phyloP scores from a whole-genome alignment of 305 asterid species.

The Lippia alba region DNA sequence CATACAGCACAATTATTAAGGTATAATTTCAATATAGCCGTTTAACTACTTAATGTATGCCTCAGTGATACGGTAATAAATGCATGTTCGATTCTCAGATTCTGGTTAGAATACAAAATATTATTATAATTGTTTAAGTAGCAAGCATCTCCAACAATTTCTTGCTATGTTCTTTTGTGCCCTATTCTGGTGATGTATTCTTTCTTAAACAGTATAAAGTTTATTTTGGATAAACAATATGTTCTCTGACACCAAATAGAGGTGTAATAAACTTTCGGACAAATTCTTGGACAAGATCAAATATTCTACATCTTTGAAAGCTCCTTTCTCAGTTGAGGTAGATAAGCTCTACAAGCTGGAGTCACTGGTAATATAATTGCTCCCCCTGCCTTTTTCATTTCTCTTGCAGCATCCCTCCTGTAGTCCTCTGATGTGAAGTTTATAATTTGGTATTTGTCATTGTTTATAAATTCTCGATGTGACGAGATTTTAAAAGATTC shows the following conservation, averaged over 20 bases:
- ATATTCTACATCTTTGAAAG: slow-evolving; percentile 32
- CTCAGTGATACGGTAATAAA: slow-evolving; percentile 16
- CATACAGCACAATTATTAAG: slow-evolving; percentile 94
- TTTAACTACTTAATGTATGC: slow-evolving; percentile 25
- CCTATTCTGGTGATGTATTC: slow-evolving; percentile 28
- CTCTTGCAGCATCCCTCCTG: slow-evolving; percentile 15
- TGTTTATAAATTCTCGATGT: slow-evolving; percentile 51
- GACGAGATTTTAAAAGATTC: too few relatives aligned
- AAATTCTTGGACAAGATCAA: slow-evolving; percentile 31
- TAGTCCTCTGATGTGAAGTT: slow-evolving; percentile 19
- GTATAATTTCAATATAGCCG: slow-evolving; percentile 42
- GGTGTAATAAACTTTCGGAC: slow-evolving; percentile 29
- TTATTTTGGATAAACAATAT: slow-evolving; percentile 23
- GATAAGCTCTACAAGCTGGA: slow-evolving; percentile 76
- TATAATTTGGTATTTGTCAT: slow-evolving; percentile 1
- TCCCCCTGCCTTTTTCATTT: slow-evolving; percentile 14
- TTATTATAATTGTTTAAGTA: slow-evolving; percentile 19
- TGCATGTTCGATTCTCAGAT: slow-evolving; percentile 23
- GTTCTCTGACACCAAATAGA: slow-evolving; percentile 31
- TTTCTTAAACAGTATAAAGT: slow-evolving; percentile 5
- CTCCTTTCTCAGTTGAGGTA: slow-evolving; percentile 50
- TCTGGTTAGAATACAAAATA: slow-evolving; percentile 16
- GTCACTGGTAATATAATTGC: slow-evolving; percentile 64
- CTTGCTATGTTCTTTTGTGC: slow-evolving; percentile 21
- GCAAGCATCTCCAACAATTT: slow-evolving; percentile 13